Evolutionary conservation across 495 filamentous ascomycete species (phyloP), one percentile per base, ranked within the genome.

Genomic region (Penicillium bialowiezense): DNA sequence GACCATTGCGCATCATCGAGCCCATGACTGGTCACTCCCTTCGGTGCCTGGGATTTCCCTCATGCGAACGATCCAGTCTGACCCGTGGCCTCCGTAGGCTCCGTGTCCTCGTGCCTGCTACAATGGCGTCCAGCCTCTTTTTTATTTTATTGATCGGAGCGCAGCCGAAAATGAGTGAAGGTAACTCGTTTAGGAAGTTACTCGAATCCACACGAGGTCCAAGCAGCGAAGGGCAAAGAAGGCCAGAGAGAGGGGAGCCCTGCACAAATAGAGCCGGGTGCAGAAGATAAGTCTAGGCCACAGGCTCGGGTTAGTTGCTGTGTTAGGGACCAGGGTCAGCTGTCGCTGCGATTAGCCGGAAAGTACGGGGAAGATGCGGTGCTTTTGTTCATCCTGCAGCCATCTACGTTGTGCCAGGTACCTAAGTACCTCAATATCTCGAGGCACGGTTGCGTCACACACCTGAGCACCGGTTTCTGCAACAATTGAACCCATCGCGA

Each of bases 251-350:
- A 9, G 24, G 24, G 9, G 24, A 28, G 24, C n/a, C n/a, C 23
- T 26, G 29, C 12, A 32, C 29, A 32, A 32, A 32, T 32, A 13
- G 7, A 32, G 29, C 7, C 7, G 29, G 12, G 29, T 19, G 32
- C 14, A 20, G 20, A 14, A 28, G 24, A 37, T 9, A 28, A n/a
- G 35, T 38, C 44, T 7, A 39, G 35, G n/a, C 42, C 41, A 28
- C 5, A 31, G 24, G 2, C 28, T 48, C 45, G 45, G 45, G 26
- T 48, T 15, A 48, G 17, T 32, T 48, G 7, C 45, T 32, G 12
- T 21, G 13, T 40, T 32, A 12, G 45, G 41, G n/a, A 4, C 39
- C 2, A 26, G 8, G 33, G 34, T 47, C 34, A 47, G 44, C 14
- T 10, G 24, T 28, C 12, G 15, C 17, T 23, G 7, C 14, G 14